phyloP scores from a whole-genome alignment of 306 rosid species.

The Prosopis cineraria region DNA sequence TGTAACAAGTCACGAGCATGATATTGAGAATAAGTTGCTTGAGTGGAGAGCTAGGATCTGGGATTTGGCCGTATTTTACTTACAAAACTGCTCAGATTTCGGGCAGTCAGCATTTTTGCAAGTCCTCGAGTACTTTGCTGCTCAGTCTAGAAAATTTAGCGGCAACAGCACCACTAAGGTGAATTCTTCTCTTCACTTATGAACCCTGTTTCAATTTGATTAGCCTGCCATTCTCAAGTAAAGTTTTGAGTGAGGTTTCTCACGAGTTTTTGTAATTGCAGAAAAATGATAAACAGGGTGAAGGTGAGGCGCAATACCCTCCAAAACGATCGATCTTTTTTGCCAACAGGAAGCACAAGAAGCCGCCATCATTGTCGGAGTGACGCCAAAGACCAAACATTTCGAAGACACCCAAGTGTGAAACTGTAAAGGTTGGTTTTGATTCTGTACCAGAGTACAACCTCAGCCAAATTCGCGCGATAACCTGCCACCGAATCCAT shows the following conservation, averaged over 20 bases:
- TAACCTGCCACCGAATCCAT: background rate
- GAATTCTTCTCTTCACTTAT: constrained; percentile 24
- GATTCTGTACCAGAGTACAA: background rate
- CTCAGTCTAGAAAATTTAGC: constrained; percentile 50
- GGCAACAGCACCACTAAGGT: constrained; percentile 42
- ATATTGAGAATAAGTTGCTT: constrained; percentile 61
- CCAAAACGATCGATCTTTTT: constrained; percentile 39
- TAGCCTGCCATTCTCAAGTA: background rate
- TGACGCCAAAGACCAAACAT: background rate
- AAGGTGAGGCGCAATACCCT: constrained; percentile 45
- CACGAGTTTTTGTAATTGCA: constrained; percentile 39
- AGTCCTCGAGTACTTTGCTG: constrained; percentile 53
- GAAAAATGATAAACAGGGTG: constrained; percentile 38
- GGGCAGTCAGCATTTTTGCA: constrained; percentile 69
- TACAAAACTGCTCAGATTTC: constrained; percentile 69
- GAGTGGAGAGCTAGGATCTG: constrained; percentile 72
- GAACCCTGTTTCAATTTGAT: constrained; percentile 3
- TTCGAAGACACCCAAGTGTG: constrained; percentile 23
- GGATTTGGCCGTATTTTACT: constrained; percentile 76
- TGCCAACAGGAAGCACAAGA: constrained; percentile 43
- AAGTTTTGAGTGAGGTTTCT: background rate
- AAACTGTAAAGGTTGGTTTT: background rate
- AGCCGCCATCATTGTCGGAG: constrained; percentile 30
- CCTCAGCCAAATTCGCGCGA: background rate
- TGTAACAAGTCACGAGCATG: constrained; percentile 63